Evolutionary conservation across 1,139 yeast species (phyloP).

Genomic region (Citeromyces hawaiiensis): DNA sequence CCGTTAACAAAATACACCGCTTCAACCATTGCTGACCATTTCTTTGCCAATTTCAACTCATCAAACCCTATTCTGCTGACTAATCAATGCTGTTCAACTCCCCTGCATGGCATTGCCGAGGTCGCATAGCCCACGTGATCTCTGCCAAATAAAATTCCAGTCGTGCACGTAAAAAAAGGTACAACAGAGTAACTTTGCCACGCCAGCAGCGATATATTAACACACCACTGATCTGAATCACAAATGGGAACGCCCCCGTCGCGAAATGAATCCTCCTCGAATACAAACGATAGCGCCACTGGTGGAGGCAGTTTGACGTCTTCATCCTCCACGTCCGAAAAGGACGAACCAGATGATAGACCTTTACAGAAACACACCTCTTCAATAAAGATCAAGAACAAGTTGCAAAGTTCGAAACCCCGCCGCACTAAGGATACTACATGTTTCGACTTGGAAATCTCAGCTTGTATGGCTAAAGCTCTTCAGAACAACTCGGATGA

Average conservation of each 20-base stretch:
- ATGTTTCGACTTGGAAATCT: constrained; percentile 24
- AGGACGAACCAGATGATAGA: constrained; percentile 1
- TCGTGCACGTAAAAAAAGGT: background rate
- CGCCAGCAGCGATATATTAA: constrained; percentile 2
- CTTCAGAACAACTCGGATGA: constrained; percentile 12
- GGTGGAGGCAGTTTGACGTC: constrained; percentile 21
- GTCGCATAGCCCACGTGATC: background rate
- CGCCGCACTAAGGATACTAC: background rate
- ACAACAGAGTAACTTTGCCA: background rate
- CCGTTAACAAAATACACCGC: no score
- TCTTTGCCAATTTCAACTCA: no score
- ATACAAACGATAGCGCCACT: constrained; percentile 17
- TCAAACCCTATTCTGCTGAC: no score
- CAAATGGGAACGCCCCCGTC: constrained; percentile 43
- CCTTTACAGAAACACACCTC: background rate
- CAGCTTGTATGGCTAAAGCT: constrained; percentile 26
- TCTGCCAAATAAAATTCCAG: background rate
- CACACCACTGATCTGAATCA: background rate
- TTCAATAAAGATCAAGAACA: constrained; percentile 1
- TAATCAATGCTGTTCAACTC: no score
- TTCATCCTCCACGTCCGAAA: constrained; percentile 1
- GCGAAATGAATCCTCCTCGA: constrained; percentile 23
- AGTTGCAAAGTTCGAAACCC: background rate
- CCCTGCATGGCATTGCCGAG: no score
- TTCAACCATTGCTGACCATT: no score